Conservation (phyloP, 352 stramenopile species). For the Hyaloperonospora arabidopsidis region DNA sequence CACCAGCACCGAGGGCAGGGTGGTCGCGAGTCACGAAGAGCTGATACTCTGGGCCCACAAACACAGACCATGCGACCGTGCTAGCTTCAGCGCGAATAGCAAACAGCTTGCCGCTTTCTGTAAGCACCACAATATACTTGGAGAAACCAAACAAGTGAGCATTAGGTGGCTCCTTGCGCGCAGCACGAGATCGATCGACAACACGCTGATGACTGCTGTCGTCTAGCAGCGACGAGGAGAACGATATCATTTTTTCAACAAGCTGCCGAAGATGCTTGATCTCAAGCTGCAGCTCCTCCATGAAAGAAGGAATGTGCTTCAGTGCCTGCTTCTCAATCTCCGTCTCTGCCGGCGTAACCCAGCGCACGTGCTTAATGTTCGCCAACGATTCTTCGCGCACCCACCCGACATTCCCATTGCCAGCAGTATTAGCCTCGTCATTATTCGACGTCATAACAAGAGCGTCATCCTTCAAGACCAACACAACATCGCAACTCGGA, state of each 20-base stretch:
- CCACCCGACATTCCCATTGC: conserved; percentile 45
- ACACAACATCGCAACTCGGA: conserved; percentile 42
- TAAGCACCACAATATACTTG: conserved; percentile 73
- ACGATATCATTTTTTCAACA: conserved; percentile 34
- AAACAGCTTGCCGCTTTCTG: conserved; percentile 73
- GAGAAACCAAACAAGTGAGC: conserved; percentile 79
- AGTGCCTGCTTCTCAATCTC: conserved; percentile 71
- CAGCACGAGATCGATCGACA: conserved; percentile 23
- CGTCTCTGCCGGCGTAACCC: conserved; percentile 69
- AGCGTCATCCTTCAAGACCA: conserved; percentile 68
- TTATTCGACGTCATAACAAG: conserved; percentile 68
- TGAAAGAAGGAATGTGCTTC: conserved; percentile 64
- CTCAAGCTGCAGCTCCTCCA: conserved; percentile 61
- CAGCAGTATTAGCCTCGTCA: conserved; percentile 21
- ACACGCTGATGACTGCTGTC: conserved; percentile 25
- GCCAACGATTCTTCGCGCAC: conserved; percentile 72
- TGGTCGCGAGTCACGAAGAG: conserved; percentile 75
- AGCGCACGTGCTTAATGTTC: conserved; percentile 67
- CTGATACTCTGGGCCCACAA: conserved; percentile 58
- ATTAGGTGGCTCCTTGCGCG: conserved; percentile 51
- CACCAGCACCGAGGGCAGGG: conserved; percentile 56
- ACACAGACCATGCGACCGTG: conserved; percentile 60
- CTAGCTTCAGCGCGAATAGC: conserved; percentile 70
- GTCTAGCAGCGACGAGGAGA: conserved; percentile 50
- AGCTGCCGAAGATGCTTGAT: conserved; percentile 45